These are phyloP conservation scores for Zizania palustris DNA, from an alignment of 202 grass and related monocot species.

Conservation along the genomic window DNA sequence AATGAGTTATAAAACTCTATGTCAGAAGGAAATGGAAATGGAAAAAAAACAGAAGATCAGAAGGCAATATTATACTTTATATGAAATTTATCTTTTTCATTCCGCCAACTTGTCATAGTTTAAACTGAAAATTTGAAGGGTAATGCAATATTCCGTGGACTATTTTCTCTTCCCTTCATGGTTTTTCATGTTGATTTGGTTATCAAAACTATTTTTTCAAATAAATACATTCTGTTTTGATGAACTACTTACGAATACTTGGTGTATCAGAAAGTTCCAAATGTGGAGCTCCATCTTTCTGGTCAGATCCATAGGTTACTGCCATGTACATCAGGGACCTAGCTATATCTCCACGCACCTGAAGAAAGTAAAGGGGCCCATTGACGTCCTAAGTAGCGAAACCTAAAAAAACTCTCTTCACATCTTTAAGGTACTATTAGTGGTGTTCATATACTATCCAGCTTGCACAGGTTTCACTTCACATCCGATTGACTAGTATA, in stretches of 20 bases:
- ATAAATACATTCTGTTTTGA: not conserved
- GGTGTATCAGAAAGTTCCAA: slow-evolving; percentile 69
- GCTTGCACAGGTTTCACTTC: not conserved
- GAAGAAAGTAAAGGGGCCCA: slow-evolving; percentile 8
- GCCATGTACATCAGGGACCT: slow-evolving; percentile 91
- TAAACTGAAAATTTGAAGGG: not conserved
- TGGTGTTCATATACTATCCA: not conserved
- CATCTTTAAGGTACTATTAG: not conserved
- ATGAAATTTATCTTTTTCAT: not conserved
- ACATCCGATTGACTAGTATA: slow-evolving; percentile 8
- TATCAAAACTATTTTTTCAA: not conserved
- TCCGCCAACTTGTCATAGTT: not conserved
- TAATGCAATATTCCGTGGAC: not conserved
- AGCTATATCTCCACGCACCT: slow-evolving; percentile 80
- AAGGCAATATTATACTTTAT: not conserved
- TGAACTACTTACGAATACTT: slow-evolving; percentile 62
- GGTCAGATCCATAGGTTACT: slow-evolving; percentile 62
- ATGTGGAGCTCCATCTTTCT: slow-evolving; percentile 52
- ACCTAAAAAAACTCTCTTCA: not conserved
- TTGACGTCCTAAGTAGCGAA: not conserved
- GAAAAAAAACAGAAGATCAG: not conserved
- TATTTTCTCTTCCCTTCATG: not conserved
- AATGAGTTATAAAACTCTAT: not conserved
- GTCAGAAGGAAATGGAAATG: not conserved
- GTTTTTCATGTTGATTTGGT: not conserved